phyloP scores from a whole-genome alignment of 1,139 yeast genomes.

The Hemisphaericaspora lyxosophila region DNA sequence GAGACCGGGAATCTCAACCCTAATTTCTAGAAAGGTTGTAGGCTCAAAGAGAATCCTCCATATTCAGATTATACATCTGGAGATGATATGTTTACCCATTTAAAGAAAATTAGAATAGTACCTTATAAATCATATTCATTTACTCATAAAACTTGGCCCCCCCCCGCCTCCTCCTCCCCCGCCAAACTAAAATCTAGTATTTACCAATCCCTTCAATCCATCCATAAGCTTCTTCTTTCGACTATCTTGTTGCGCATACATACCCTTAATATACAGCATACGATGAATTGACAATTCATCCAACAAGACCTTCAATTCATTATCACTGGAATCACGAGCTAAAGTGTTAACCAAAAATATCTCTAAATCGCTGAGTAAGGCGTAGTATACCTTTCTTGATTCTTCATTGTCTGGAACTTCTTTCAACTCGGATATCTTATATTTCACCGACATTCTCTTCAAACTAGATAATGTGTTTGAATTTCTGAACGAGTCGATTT shows the following conservation, averaged over 20 bases:
- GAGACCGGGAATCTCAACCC: too few species aligned
- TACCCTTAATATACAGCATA: conserved; percentile 4
- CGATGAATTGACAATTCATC: conserved; percentile 5
- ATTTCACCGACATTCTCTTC: conserved; percentile 32
- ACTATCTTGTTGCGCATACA: conserved; percentile 3
- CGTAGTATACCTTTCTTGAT: conserved; percentile 15
- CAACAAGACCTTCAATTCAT: conserved; percentile 13
- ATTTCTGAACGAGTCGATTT: conserved; percentile 9
- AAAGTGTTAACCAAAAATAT: conserved; percentile 17
- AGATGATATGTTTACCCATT: too few species aligned
- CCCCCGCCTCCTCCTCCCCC: too few species aligned
- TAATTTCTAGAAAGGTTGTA: too few species aligned
- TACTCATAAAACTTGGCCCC: not conserved
- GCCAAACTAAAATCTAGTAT: conserved; percentile 4
- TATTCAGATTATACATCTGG: too few species aligned
- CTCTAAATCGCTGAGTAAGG: conserved; percentile 22
- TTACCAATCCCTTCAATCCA: conserved; percentile 3
- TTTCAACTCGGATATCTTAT: conserved; percentile 24
- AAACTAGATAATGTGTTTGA: conserved; percentile 25
- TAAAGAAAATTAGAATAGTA: too few species aligned
- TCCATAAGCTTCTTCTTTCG: not conserved
- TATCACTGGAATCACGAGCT: conserved; percentile 26
- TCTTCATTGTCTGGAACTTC: conserved; percentile 10
- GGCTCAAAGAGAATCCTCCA: too few species aligned
- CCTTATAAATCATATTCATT: conserved; percentile 1